Base-by-base conservation (phyloP, 2,329 filamentous ascomycete species). In the Xylariaceae sp. region DNA sequence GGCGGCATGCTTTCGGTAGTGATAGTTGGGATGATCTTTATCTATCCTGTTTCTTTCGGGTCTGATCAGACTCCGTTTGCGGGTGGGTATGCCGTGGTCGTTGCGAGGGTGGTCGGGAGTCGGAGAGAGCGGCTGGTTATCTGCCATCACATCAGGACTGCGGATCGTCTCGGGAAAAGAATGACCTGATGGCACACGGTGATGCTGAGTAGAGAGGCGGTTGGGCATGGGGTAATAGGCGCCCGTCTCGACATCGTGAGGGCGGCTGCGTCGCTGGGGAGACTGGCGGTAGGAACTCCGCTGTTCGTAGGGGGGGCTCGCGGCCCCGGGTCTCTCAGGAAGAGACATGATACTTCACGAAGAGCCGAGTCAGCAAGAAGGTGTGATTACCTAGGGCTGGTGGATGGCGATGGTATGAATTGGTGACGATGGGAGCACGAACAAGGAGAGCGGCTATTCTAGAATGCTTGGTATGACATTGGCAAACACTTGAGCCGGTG, bases 1-100 rank as follows among this genome's bases (percentile, higher is more conserved):
- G 63, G 91, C 89, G 10, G 95, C 91, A 81, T 96, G 92, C 69
- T 96, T 89, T 61, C 90, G 86, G 72, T 99, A 99, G 73, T 97
- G 83, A 67, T 97, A 99, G 70, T 97, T 95, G 13, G 92, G 91
- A 68, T 97, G 91, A 62, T 92, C 88, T 58, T 81, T 85, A 62
- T 92, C 88, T 61, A 96, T 90, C 61, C 88, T 84, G 64, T 88
- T 88, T 60, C 94, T 84, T 73, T 99, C 94, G 1, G 94, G 94
- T 56, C 89, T 82, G 66, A 99, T 86, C 58, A 99, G 76, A 70
- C 90, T 97, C 68, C 88, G 85, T 73, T 97, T 97, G 62, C 92
- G 84, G 55, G 54, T 71, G 66, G 47, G 73, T 64, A 55, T 57
- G 58, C 50, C 63, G 43, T 51, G 39, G 9, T 13, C 39, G 49